Base-by-base conservation (phyloP, 2,329 filamentous ascomycete genomes). In the Penicillium expansum region DNA sequence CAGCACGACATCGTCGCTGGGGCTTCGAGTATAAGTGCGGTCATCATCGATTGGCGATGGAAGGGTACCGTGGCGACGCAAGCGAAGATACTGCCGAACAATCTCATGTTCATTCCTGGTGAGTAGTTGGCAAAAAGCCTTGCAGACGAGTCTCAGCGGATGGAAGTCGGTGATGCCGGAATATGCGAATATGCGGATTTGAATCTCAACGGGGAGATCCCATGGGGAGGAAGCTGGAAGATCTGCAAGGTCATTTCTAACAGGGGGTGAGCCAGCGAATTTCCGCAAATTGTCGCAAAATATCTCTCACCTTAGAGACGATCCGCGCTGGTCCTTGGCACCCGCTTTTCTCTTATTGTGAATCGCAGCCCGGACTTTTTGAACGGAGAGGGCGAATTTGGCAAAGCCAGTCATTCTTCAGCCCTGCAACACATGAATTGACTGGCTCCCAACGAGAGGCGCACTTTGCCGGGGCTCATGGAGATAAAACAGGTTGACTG, bases 1-100 rank as follows among this genome's bases (percentile, higher is more conserved):
- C 24, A 77, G 69, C 37, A 77, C 71, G 35, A 76, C 74, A 64
- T 77, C 74, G 56, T 77, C 75, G 59, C 75, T 69, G 5, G 76
- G 74, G 38, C 73, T 74, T 43, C 74, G 68, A 33, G 74, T 76
- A 62, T 77, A 76, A 22, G 60, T 70, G 47, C 66, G 67, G 35
- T 71, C 69, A 52, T 62, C 60, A 42, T 73, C 67, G 41, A 75
- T 70, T 9, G 73, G 73, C 5, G 72, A 74, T 5, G 76, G 76
- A 16, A 77, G 70, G 35, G 73, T 76, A 33, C 75, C 76, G 61
- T 77, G 74, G 5, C 76, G 74, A 33, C 72, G 72, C 32, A 72
- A 66, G 30, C 73, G 74, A 35, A 77, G 70, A 61, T 77, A 77
- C 55, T 71, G 69, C 16, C 75, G 72, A n/a, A 73, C 69, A 37